These are phyloP conservation scores for Cystofilobasidium macerans DNA, from an alignment of 768 basidiomycete genomes.

Conservation along the genomic window DNA sequence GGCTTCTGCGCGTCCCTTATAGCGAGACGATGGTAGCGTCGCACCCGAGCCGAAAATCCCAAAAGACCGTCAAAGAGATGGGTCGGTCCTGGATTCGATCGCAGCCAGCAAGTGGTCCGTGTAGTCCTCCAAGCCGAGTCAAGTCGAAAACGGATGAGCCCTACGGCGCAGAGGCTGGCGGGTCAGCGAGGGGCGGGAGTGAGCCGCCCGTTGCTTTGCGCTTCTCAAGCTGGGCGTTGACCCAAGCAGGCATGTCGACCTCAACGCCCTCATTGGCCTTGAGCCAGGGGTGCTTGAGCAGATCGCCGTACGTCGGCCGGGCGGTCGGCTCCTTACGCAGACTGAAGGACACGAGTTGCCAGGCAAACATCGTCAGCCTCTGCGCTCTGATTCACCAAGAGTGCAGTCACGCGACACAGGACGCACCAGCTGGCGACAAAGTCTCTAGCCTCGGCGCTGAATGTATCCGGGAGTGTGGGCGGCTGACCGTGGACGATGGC, in stretches of 20 bases:
- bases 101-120: too few species aligned
- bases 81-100: too few species aligned
- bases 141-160: too few species aligned
- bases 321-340: slow-evolving; percentile 66
- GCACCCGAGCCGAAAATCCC: too few species aligned
- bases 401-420: slow-evolving; percentile 18
- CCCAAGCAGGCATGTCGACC: slow-evolving; percentile 82
- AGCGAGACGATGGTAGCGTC: too few species aligned
- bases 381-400: background rate
- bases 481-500: slow-evolving; percentile 94
- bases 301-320: slow-evolving; percentile 69
- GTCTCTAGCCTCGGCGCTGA: slow-evolving; percentile 59
- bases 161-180: background rate
- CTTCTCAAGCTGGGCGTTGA: slow-evolving; percentile 41
- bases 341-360: slow-evolving; percentile 31
- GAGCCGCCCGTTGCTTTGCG: slow-evolving; percentile 28
- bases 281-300: slow-evolving; percentile 76
- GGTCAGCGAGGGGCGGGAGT: slow-evolving; percentile 11
- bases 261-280: slow-evolving; percentile 48
- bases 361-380: too few species aligned
- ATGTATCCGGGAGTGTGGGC: slow-evolving; percentile 66
- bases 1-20: too few species aligned
- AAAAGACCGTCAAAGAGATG: too few species aligned
- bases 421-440: slow-evolving; percentile 64
- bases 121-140: too few species aligned